These are phyloP conservation scores for Stropharia rugosoannulata DNA, from an alignment of 768 basidiomycete species.

Conservation along the genomic window DNA sequence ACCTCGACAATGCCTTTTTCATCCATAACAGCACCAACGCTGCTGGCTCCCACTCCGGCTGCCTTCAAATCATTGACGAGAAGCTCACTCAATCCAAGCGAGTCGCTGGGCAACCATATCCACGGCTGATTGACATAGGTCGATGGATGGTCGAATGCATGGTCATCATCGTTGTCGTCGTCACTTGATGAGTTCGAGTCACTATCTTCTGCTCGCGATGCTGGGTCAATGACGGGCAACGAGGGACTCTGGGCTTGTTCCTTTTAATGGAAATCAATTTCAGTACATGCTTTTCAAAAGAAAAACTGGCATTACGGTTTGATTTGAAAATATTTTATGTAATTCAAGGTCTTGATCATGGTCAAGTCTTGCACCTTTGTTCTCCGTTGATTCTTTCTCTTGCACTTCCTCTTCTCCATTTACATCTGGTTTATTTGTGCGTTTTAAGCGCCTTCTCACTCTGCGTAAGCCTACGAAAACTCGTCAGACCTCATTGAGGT, in stretches of 20 bases:
- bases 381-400: constrained; percentile 28
- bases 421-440: constrained; percentile 21
- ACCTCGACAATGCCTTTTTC: constrained; percentile 43
- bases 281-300: too few relatives aligned
- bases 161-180: constrained; percentile 35
- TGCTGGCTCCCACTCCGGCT: constrained; percentile 41
- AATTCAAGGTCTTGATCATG: constrained; percentile 4
- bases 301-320: too few relatives aligned
- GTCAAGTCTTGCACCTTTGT: constrained; percentile 22
- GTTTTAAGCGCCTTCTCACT: constrained; percentile 33
- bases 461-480: constrained; percentile 28
- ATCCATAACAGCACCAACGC: constrained; percentile 44
- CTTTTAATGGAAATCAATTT: constrained; percentile 13
- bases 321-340: too few relatives aligned
- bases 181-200: constrained; percentile 31
- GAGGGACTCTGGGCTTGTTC: constrained; percentile 12
- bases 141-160: constrained; percentile 49
- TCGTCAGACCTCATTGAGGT: neutral
- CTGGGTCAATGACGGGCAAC: constrained; percentile 25
- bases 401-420: constrained; percentile 30
- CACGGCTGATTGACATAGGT: constrained; percentile 44
- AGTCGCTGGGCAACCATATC: constrained; percentile 47
- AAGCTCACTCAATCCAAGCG: constrained; percentile 38
- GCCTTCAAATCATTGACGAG: constrained; percentile 35
- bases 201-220: constrained; percentile 24